Evolutionary conservation across 1,284 basidiomycete species (phyloP).

Genomic region (Ustilago hordei): DNA sequence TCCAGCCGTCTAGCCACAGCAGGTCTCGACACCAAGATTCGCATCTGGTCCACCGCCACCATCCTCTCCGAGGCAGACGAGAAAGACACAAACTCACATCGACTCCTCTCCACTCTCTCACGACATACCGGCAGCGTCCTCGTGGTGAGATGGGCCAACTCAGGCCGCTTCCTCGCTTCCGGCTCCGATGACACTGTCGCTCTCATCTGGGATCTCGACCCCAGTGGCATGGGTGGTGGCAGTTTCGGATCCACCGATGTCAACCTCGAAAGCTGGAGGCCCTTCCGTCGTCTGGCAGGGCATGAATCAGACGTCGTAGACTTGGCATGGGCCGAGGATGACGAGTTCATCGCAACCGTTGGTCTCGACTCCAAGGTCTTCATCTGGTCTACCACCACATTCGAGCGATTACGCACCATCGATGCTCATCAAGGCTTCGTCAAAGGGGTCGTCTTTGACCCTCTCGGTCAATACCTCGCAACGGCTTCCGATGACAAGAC

Average conservation of each 20-base stretch:
- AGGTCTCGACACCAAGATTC: conserved; percentile 90
- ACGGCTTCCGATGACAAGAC: conserved; percentile 90
- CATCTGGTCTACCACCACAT: conserved; percentile 76
- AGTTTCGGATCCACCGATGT: conserved; percentile 64
- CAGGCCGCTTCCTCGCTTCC: conserved; percentile 91
- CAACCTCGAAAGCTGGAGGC: conserved; percentile 93
- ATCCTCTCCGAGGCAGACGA: conserved; percentile 83
- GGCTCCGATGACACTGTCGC: conserved; percentile 95
- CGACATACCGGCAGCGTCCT: conserved; percentile 96
- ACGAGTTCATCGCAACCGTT: conserved; percentile 85
- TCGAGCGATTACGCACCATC: conserved; percentile 77
- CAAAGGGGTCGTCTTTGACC: conserved; percentile 98
- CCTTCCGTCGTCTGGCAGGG: conserved; percentile 87
- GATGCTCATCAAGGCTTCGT: conserved; percentile 95
- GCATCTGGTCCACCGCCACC: conserved; percentile 95
- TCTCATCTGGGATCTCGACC: conserved; percentile 95
- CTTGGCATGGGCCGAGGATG: conserved; percentile 90
- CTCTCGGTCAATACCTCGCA: conserved; percentile 88
- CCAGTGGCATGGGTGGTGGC: conserved; percentile 50
- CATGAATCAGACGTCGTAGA: conserved; percentile 89
- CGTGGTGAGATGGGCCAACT: conserved; percentile 94
- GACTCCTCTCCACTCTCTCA: conserved; percentile 87
- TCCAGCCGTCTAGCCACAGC: conserved; percentile 95
- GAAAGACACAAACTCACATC: conserved; percentile 79
- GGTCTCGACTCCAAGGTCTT: conserved; percentile 91